Base-by-base conservation (phyloP, 2,329 filamentous ascomycete species). In the Septoria petroselini region DNA sequence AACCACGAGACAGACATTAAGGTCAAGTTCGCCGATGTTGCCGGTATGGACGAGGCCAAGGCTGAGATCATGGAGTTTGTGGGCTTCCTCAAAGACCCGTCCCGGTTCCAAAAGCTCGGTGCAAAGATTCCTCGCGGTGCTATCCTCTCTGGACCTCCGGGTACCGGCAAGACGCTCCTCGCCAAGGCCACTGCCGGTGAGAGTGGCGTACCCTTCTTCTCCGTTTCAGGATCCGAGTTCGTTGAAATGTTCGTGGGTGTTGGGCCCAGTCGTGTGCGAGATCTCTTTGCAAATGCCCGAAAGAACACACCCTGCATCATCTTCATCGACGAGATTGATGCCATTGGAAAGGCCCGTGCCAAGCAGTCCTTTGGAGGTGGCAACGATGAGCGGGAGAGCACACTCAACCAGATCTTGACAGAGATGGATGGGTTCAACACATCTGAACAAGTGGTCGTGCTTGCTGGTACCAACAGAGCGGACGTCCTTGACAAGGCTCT, bases 401-500 rank as follows among this genome's bases (percentile, higher is more conserved):
- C 93, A 0, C 83, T 98, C 21, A 98, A 98, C 72, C 93, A 98
- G 73, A 97, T 98, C 54, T 76, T 98, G 46, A 98, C 93, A 0
- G 93, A 98, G 70, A 98, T 98, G 93, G 93, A 98, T 68, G 93
- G 91, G 51, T 97, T 97, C 82, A 96, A 96, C 72, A 97, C 91
- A 6, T 82, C 85, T 2, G 91, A 97, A 65, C 91, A 97, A 73
- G 88, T 98, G 34, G 91, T 98, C 45, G 93, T 98, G 25, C 80
- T 98, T 55, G 93, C 93, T 41, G 93, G 93, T 74, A 98, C 93
- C 48, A 98, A 98, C 74, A 81, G 93, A 72, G 86, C 90, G 8
- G 93, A 98, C 69, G 83, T 97, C 40, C 80, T 98, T 34, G 93
- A 98, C 70, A 90, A 93, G 75, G 93, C 93, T 6, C 76, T 98